Conservation (phyloP, 2,329 filamentous ascomycete genomes). For the Cercospora brassicicola region DNA sequence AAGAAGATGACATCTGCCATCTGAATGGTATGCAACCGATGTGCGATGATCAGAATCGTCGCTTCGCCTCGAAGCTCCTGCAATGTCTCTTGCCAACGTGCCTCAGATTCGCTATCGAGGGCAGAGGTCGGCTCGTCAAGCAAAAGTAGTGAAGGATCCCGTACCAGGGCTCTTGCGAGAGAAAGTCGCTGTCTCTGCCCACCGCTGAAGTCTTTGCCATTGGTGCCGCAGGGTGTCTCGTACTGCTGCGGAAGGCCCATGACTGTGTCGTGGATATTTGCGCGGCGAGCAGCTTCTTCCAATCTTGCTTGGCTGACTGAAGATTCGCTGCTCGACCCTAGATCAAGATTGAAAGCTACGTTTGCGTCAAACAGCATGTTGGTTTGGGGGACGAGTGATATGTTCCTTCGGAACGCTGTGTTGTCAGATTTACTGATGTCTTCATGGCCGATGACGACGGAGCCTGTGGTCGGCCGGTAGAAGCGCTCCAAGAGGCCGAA, state of each 20-base stretch:
- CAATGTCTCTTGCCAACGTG: constrained; percentile 41
- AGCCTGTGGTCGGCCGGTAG: constrained; percentile 46
- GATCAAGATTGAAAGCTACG: constrained; percentile 56
- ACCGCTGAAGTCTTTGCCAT: constrained; percentile 45
- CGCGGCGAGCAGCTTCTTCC: constrained; percentile 63
- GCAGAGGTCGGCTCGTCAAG: constrained; percentile 47
- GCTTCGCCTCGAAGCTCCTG: constrained; percentile 35
- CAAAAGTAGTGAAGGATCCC: constrained; percentile 43
- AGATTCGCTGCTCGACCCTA: constrained; percentile 44
- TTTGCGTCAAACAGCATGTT: constrained; percentile 70
- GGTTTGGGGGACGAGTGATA: constrained; percentile 70
- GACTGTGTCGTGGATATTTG: constrained; percentile 71
- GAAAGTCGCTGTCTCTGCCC: constrained; percentile 46
- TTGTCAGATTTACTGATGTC: constrained; percentile 58
- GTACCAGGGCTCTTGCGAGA: constrained; percentile 45
- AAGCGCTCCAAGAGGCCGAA: constrained; percentile 50
- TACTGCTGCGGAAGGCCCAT: constrained; percentile 64
- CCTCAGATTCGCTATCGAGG: constrained; percentile 47
- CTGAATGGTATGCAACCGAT: constrained; percentile 44
- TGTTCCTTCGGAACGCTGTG: constrained; percentile 57
- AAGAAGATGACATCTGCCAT: constrained; percentile 44
- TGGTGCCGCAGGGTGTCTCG: constrained; percentile 53
- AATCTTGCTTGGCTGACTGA: constrained; percentile 49
- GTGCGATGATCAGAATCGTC: constrained; percentile 49
- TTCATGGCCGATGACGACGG: constrained; percentile 53